These are phyloP conservation scores for Picea sitchensis DNA, from an alignment of 75 land plant species.

Conservation along the genomic window DNA sequence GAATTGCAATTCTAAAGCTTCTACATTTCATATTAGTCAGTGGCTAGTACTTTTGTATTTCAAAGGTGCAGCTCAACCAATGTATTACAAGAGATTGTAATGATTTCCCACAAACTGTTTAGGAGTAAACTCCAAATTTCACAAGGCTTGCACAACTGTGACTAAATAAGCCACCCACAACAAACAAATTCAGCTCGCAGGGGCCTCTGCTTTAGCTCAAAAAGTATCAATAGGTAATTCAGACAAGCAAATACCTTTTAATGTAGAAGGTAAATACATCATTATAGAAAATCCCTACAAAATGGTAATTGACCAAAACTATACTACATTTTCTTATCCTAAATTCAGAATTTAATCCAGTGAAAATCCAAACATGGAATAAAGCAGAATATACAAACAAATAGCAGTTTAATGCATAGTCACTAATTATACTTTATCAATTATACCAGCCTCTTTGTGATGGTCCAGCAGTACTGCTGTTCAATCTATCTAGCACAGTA, in stretches of 20 bases:
- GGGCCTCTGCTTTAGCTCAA: not conserved
- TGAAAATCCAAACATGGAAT: not conserved
- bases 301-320: not conserved
- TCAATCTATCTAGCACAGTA: conserved; percentile 62
- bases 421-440: not conserved
- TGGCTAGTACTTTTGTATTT: not conserved
- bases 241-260: not conserved
- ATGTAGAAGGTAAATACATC: conserved; percentile 1
- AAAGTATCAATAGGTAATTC: not conserved
- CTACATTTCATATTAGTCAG: not conserved
- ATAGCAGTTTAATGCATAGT: not conserved
- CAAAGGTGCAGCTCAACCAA: not conserved
- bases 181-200: not conserved
- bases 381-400: not conserved
- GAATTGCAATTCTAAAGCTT: not conserved
- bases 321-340: not conserved
- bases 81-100: not conserved
- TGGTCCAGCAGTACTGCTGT: conserved; percentile 24
- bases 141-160: not conserved
- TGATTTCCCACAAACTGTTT: not conserved
- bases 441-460: conserved; percentile 48
- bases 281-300: not conserved
- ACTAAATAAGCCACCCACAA: not conserved
- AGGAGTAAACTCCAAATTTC: not conserved
- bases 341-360: not conserved